Evolutionary conservation across 2,329 filamentous ascomycete genomes (phyloP).

Genomic region (Alternaria ventricosa): DNA sequence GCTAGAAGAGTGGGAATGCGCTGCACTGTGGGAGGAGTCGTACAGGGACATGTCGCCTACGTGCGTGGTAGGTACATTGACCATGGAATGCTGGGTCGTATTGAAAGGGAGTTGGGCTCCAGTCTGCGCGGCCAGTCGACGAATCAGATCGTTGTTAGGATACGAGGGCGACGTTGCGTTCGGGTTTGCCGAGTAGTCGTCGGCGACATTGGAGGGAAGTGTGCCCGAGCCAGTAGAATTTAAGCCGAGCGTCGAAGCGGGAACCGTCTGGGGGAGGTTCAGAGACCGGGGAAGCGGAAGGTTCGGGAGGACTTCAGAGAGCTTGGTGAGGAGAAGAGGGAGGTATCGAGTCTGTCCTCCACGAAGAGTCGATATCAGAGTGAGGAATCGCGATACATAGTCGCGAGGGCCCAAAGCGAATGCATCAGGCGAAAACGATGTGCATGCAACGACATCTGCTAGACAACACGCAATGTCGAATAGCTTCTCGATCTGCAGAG

Average conservation of each 20-base stretch:
- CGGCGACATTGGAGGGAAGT: conserved; percentile 38
- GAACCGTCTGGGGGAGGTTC: conserved; percentile 37
- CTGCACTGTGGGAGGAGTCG: conserved; percentile 39
- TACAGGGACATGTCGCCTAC: conserved; percentile 46
- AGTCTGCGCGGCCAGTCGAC: conserved; percentile 44
- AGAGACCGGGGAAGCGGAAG: conserved; percentile 46
- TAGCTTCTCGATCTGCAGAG: conserved; percentile 73
- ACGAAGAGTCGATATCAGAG: conserved; percentile 72
- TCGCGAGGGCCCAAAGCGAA: conserved; percentile 69
- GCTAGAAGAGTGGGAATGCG: conserved; percentile 44
- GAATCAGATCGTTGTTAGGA: conserved; percentile 43
- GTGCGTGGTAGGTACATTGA: conserved; percentile 39
- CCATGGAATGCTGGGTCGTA: conserved; percentile 39
- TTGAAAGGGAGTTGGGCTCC: conserved; percentile 45
- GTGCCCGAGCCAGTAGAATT: conserved; percentile 30
- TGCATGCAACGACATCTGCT: conserved; percentile 72
- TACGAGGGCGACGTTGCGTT: conserved; percentile 38
- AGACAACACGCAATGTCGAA: conserved; percentile 77
- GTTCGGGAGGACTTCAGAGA: conserved; percentile 71
- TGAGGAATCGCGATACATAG: conserved; percentile 71
- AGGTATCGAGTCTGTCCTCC: conserved; percentile 78
- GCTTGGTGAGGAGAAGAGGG: conserved; percentile 76
- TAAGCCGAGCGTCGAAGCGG: conserved; percentile 37
- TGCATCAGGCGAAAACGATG: conserved; percentile 60
- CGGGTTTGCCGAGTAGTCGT: conserved; percentile 37